phyloP scores from a whole-genome alignment of 2,329 filamentous ascomycete species.

The Diaporthe velutina region DNA sequence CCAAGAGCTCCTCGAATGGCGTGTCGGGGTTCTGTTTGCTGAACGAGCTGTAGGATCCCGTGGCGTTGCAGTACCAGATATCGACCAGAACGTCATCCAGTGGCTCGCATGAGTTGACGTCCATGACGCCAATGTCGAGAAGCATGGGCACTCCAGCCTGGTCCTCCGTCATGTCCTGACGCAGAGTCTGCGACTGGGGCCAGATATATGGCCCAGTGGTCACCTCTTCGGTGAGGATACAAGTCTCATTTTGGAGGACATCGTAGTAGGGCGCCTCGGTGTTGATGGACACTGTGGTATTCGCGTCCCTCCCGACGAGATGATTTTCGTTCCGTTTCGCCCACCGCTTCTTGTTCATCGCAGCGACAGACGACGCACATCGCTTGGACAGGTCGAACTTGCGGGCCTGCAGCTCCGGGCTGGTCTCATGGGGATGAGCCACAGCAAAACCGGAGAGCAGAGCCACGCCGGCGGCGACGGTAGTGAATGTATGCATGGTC shows the following conservation, averaged over 20 bases:
- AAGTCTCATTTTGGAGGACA: conserved; percentile 42
- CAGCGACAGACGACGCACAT: conserved; percentile 42
- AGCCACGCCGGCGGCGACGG: neutral
- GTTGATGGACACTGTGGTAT: conserved; percentile 42
- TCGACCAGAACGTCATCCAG: conserved; percentile 48
- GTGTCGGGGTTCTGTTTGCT: conserved; percentile 48
- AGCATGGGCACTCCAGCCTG: conserved; percentile 49
- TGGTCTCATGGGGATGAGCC: conserved; percentile 40
- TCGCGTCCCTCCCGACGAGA: conserved; percentile 36
- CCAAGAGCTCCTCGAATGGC: conserved; percentile 46
- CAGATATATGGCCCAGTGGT: conserved; percentile 40
- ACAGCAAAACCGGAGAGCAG: conserved; percentile 37
- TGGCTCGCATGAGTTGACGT: conserved; percentile 49
- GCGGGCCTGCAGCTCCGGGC: conserved; percentile 41
- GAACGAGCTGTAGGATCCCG: conserved; percentile 48
- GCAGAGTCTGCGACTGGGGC: conserved; percentile 48
- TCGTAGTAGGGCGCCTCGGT: conserved; percentile 42
- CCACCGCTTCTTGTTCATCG: conserved; percentile 43
- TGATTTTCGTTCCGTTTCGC: conserved; percentile 41
- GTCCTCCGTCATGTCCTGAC: conserved; percentile 49
- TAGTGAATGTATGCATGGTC: conserved; percentile 6
- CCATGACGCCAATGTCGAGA: conserved; percentile 50
- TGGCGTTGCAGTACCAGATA: conserved; percentile 52
- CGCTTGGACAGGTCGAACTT: conserved; percentile 43
- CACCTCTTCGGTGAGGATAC: conserved; percentile 40